Evolutionary conservation across 2,329 filamentous ascomycete genomes (phyloP), one percentile per base, ranked within the genome.

Genomic region (Aspergillus phoenicis): DNA sequence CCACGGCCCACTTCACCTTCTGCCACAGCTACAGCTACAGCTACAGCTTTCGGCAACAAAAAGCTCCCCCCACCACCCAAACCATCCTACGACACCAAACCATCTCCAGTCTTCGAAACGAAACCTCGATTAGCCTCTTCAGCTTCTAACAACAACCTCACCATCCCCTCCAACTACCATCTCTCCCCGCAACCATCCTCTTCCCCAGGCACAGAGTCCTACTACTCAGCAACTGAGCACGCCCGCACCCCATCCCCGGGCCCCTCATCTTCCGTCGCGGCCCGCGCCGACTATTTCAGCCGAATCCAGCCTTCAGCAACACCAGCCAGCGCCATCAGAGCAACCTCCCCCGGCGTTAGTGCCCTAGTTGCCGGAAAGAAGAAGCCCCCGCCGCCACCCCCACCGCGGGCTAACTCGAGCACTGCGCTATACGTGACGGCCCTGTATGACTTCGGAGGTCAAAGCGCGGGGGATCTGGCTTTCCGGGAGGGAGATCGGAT

Each of bases 401-500:
- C 58, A 0, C 91, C 91, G 0, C 84, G 85, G 17, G 89, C 80
- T 11, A 77, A 83, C 1, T 81, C 80, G 38, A 78, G 80, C 59
- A 80, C 82, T 65, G 76, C 78, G 13, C 62, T 72, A 26, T 91
- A 81, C 65, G 89, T 91, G 22, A 87, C 88, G 10, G 91, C 91
- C 7, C 80, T 91, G 69, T 95, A 91, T 74, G 84, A 89, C 65
- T 96, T 93, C 72, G 81, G 83, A 1, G 90, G 89, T 0, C 87
- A 93, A 70, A 85, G 84, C 6, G 75, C 79, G 1, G 90, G 89
- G 0, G 91, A 96, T 73, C 73, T 96, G 55, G 83, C 83, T 2
- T 96, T 96, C 71, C 81, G 82, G 30, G 89, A 93, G 74, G 91
- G 91, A 2, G 91, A 95, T 70, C 82, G 84, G 53, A 96, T 96